A percentile compares a stretch with the other conserved stretches of the same genome.
phyloP scores from a whole-genome alignment of 2,329 filamentous ascomycete species.

The Diaporthe eres region DNA sequence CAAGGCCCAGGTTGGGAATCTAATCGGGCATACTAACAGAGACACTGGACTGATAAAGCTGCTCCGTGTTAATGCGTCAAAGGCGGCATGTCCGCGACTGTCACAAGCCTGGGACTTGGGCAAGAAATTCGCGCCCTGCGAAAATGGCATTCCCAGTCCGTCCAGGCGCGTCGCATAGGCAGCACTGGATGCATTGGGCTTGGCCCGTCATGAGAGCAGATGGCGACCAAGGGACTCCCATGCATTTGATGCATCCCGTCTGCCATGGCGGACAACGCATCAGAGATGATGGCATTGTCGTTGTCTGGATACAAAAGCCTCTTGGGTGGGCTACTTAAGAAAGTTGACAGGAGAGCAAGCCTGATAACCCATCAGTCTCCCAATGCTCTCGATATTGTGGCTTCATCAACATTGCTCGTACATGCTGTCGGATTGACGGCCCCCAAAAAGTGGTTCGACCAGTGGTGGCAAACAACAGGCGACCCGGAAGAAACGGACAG shows the following conservation, averaged over 20 bases:
- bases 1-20: background rate
- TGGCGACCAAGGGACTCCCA: constrained; percentile 24
- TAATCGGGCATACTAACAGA: constrained; percentile 16
- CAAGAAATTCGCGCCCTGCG: background rate
- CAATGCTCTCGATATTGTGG: constrained; percentile 28
- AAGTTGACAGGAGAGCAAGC: background rate
- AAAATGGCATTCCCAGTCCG: constrained; percentile 23
- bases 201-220: constrained; percentile 16
- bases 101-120: constrained; percentile 26
- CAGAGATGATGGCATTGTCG: constrained; percentile 18
- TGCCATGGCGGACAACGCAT: constrained; percentile 25
- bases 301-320: background rate
- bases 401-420: constrained; percentile 22
- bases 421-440: constrained; percentile 24
- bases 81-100: constrained; percentile 1
- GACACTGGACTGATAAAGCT: background rate
- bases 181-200: constrained; percentile 26
- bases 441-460: constrained; percentile 40
- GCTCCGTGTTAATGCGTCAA: background rate
- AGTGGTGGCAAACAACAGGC: constrained; percentile 42
- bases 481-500: constrained; percentile 40
- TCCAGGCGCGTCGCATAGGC: constrained; percentile 19
- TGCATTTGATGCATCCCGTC: constrained; percentile 11
- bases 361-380: background rate
- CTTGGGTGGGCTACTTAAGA: constrained; percentile 21